phyloP scores from a whole-genome alignment of 192 early-diverging fungal genomes.

The Coemansia javaensis region DNA sequence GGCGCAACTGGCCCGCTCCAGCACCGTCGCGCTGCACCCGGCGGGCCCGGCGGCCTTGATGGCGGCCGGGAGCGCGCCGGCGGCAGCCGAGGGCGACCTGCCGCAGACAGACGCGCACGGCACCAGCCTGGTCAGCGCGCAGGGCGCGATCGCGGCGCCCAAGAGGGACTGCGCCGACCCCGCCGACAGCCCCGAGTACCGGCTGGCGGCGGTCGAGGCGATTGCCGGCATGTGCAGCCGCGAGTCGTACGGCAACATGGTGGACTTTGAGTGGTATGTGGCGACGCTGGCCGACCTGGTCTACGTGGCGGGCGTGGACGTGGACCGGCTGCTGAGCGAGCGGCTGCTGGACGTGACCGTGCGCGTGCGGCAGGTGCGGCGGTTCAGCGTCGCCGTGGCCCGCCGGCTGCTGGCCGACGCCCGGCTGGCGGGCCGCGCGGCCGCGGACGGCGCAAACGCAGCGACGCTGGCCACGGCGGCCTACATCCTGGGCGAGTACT shows the following conservation, averaged over 20 bases:
- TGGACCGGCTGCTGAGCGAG: conserved; percentile 61
- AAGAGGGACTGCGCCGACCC: conserved; percentile 2
- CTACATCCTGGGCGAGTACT: conserved; percentile 90
- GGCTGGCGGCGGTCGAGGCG: conserved; percentile 72
- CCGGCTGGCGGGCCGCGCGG: conserved; percentile 59
- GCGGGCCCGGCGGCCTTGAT: neutral
- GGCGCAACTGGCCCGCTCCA: conserved; percentile 64
- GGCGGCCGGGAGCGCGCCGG: no score
- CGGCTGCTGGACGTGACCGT: conserved; percentile 88
- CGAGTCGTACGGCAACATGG: conserved; percentile 77
- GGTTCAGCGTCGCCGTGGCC: conserved; percentile 72
- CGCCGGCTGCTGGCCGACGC: conserved; percentile 65
- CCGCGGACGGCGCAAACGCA: conserved; percentile 57
- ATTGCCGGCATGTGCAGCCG: conserved; percentile 79
- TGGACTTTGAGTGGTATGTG: conserved; percentile 97
- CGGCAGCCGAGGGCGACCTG: neutral
- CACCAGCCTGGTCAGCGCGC: conserved; percentile 25
- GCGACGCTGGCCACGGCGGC: conserved; percentile 80
- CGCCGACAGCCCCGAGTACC: conserved; percentile 61
- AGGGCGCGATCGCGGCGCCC: conserved; percentile 19
- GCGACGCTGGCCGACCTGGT: conserved; percentile 74
- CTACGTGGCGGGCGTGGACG: conserved; percentile 69
- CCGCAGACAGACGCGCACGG: conserved; percentile 10
- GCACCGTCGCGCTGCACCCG: conserved; percentile 34
- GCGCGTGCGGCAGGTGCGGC: conserved; percentile 77